Percentiles rank a stretch among this genome's conserved stretches.
Conservation (phyloP, 805 yeast genomes). For the Metschnikowia continentalis region DNA sequence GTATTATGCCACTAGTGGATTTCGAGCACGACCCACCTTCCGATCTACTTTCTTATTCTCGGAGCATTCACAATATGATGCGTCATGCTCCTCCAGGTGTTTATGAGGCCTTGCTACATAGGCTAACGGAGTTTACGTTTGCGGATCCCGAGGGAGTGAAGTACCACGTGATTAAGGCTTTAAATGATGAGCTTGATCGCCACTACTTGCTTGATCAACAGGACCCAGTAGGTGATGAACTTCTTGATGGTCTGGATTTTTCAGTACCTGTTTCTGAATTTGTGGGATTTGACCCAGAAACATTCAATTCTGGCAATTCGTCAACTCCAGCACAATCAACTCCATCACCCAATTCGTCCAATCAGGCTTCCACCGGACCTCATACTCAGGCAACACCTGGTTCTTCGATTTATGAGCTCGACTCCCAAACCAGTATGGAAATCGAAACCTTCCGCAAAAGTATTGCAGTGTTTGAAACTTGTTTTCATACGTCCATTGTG, state of each 20-base stretch:
- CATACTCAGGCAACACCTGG: not conserved
- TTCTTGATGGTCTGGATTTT: slow-evolving; percentile 5
- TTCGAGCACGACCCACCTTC: slow-evolving; percentile 16
- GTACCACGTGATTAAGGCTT: not conserved
- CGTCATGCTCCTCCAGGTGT: slow-evolving; percentile 2
- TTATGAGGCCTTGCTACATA: slow-evolving; percentile 3
- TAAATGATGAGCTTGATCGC: not conserved
- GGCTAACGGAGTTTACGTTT: slow-evolving; percentile 6
- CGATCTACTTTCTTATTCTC: slow-evolving; percentile 20
- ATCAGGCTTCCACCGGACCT: not conserved
- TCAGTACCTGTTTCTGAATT: not conserved
- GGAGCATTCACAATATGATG: slow-evolving; percentile 8
- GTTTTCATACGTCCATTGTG: slow-evolving; percentile 12
- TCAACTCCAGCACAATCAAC: not conserved
- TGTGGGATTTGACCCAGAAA: not conserved
- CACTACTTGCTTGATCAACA: not conserved
- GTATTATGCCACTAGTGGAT: slow-evolving; percentile 26
- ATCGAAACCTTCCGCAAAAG: slow-evolving; percentile 5
- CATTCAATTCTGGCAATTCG: not conserved
- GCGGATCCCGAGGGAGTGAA: not conserved
- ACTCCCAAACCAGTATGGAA: slow-evolving; percentile 7
- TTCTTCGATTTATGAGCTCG: slow-evolving; percentile 5
- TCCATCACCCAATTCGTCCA: not conserved
- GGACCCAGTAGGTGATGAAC: slow-evolving; percentile 2
- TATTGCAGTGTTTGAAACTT: slow-evolving; percentile 14